phyloP scores from a whole-genome alignment of 805 yeast species.

The Nakazawaea peltata region DNA sequence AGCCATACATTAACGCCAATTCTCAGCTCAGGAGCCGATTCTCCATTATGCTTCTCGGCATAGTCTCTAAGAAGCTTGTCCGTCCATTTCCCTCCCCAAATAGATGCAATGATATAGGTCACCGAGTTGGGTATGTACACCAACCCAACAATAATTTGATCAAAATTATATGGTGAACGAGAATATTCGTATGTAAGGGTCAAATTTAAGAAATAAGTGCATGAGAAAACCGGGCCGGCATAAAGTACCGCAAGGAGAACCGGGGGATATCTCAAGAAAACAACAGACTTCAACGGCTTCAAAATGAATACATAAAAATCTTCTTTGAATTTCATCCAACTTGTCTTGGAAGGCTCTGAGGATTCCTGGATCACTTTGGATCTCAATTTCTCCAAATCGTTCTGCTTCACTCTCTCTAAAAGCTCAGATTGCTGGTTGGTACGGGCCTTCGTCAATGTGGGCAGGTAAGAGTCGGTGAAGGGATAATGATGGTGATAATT shows the following conservation, averaged over 20 bases:
- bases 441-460: conserved; percentile 27
- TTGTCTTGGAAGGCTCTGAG: conserved; percentile 12
- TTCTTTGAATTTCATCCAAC: conserved; percentile 17
- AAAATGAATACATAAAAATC: conserved; percentile 39
- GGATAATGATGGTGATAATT: neutral
- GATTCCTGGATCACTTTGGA: conserved; percentile 16
- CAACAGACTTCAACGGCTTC: conserved; percentile 55
- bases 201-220: conserved; percentile 67
- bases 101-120: conserved; percentile 64
- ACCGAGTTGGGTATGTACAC: conserved; percentile 80
- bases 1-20: conserved; percentile 64
- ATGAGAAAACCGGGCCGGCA: conserved; percentile 66
- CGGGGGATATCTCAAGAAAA: conserved; percentile 64
- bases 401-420: conserved; percentile 14
- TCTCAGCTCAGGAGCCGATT: conserved; percentile 67
- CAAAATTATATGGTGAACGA: conserved; percentile 61
- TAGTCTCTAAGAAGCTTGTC: conserved; percentile 49
- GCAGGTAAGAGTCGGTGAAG: conserved; percentile 15
- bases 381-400: conserved; percentile 12
- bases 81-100: conserved; percentile 78
- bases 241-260: conserved; percentile 57
- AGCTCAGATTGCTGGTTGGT: conserved; percentile 17
- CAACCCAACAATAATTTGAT: conserved; percentile 58
- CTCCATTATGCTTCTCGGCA: conserved; percentile 53
- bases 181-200: conserved; percentile 59